Conservation (phyloP, 106 monocot species). For the Dactylorhiza incarnata region DNA sequence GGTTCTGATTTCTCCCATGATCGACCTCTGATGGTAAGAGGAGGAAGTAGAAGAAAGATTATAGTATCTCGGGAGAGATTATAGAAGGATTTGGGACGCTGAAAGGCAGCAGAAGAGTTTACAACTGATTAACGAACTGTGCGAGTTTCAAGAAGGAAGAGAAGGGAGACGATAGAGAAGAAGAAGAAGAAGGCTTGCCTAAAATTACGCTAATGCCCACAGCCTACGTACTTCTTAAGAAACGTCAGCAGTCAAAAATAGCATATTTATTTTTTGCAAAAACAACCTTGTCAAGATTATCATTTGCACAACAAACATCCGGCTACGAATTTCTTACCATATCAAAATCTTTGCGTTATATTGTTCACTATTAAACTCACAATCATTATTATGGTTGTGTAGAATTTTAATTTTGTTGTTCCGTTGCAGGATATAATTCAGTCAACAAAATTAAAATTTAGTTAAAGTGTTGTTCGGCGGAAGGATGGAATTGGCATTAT, state of each 20-base stretch:
- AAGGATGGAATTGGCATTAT: no score
- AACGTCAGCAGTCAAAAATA: not conserved
- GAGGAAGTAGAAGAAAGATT: not conserved
- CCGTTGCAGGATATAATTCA: no score
- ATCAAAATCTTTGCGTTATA: no score
- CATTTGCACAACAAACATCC: not conserved
- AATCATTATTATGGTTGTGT: no score
- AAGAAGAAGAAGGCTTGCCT: not conserved
- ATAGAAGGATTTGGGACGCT: not conserved
- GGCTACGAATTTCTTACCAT: no score
- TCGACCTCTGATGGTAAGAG: not conserved
- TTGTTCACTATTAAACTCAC: no score
- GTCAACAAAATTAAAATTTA: no score
- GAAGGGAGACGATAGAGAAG: not conserved
- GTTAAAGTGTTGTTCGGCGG: no score
- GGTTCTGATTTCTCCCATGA: not conserved
- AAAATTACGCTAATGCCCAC: conserved; percentile 4
- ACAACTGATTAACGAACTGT: not conserved
- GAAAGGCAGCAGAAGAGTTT: not conserved
- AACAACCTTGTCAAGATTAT: not conserved
- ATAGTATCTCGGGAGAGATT: not conserved
- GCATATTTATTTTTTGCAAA: not conserved
- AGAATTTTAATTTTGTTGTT: no score
- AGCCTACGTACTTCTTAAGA: not conserved
- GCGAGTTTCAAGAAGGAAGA: not conserved